Conservation (phyloP, 306 rosid genomes). For the Hippophae tibetana region DNA sequence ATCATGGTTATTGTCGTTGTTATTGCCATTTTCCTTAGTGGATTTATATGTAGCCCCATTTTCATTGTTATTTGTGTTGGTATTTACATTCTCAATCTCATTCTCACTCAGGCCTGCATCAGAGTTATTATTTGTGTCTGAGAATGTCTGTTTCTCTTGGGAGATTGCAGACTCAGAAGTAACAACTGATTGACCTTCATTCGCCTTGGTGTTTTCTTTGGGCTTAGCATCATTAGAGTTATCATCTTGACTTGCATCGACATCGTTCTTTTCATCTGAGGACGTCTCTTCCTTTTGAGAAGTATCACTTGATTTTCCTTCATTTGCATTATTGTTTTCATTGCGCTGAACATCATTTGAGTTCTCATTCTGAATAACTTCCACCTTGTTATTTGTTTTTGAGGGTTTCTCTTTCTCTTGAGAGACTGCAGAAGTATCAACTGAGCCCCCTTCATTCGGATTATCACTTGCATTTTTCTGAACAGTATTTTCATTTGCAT, state of each 20-base stretch:
- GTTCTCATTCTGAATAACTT: constrained; percentile 27
- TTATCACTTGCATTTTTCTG: constrained; percentile 26
- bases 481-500: constrained; percentile 25
- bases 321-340: constrained; percentile 21
- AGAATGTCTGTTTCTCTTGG: constrained; percentile 22
- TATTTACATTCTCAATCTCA: constrained; percentile 21
- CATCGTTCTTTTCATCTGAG: constrained; percentile 3
- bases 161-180: constrained; percentile 21
- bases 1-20: constrained; percentile 19
- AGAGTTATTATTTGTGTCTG: constrained; percentile 9
- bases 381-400: constrained; percentile 28
- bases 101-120: constrained; percentile 14
- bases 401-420: constrained; percentile 14
- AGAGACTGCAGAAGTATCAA: constrained; percentile 21
- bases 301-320: constrained; percentile 17
- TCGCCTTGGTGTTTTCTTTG: constrained; percentile 25
- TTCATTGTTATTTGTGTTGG: constrained; percentile 25
- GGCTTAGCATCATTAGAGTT: constrained; percentile 25
- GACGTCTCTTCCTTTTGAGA: constrained; percentile 20
- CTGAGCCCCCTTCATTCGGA: constrained; percentile 28
- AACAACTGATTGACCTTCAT: constrained; percentile 20
- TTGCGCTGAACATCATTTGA: constrained; percentile 27
- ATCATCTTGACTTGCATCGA: constrained; percentile 4
- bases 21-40: constrained; percentile 11
- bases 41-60: constrained; percentile 27